A percentile compares a stretch with the other conserved stretches of the same genome.
Conservation (phyloP, 2,329 filamentous ascomycete genomes). For the Penicillium sp. region DNA sequence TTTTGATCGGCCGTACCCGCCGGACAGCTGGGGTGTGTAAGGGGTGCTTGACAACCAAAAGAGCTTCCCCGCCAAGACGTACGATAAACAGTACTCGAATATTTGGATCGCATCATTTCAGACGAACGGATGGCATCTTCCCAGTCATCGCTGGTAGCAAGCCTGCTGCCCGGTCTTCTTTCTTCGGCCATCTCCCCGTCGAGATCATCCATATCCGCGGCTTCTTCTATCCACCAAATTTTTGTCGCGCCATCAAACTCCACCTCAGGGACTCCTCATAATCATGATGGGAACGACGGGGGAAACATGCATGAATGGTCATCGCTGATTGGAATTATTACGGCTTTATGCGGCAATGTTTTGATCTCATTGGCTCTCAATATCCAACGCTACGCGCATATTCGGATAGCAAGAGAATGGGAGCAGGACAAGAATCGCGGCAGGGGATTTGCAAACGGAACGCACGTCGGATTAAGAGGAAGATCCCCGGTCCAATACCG, state of each 20-base stretch:
- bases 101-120: background rate
- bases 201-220: slow-evolving; percentile 10
- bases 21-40: slow-evolving; percentile 8
- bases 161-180: slow-evolving; percentile 26
- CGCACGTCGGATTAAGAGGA: slow-evolving; percentile 9
- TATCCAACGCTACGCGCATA: slow-evolving; percentile 93
- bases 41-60: background rate
- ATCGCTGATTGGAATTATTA: slow-evolving; percentile 89
- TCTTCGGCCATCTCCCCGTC: slow-evolving; percentile 23
- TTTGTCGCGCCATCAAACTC: slow-evolving; percentile 11
- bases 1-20: slow-evolving; percentile 7
- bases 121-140: slow-evolving; percentile 22
- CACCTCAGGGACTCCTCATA: slow-evolving; percentile 13
- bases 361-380: slow-evolving; percentile 95
- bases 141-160: slow-evolving; percentile 26
- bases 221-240: slow-evolving; percentile 16
- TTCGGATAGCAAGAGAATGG: slow-evolving; percentile 71
- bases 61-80: background rate
- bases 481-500: slow-evolving; percentile 10
- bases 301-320: slow-evolving; percentile 61
- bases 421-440: slow-evolving; percentile 57
- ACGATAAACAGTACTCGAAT: background rate
- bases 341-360: slow-evolving; percentile 87
- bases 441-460: slow-evolving; percentile 38
- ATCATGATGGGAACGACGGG: slow-evolving; percentile 18